Evolutionary conservation across 208 protist genomes (phyloP).

Genomic region (Crithidia sp.): DNA sequence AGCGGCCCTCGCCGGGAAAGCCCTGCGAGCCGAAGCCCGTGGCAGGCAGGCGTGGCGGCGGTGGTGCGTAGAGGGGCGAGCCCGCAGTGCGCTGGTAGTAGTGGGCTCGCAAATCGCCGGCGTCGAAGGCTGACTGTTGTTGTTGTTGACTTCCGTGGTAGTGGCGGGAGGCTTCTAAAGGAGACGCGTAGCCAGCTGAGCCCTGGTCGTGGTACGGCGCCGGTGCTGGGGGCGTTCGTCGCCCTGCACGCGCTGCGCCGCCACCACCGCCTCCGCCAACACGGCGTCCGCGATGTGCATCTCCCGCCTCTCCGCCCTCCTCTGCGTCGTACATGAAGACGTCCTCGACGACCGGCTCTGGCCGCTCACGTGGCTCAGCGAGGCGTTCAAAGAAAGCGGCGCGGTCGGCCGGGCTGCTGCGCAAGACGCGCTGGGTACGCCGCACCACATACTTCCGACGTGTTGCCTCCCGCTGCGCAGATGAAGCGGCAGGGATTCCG

Average conservation of each 20-base stretch:
- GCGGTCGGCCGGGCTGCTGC: conserved; percentile 31
- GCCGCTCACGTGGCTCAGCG: conserved; percentile 42
- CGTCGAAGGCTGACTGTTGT: background rate
- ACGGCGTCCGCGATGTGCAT: too few species aligned
- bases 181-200: background rate
- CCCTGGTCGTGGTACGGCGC: background rate
- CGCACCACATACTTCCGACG: conserved; percentile 17
- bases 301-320: background rate
- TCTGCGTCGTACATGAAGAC: conserved; percentile 19
- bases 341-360: conserved; percentile 27
- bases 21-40: background rate
- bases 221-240: background rate
- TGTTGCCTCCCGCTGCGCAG: background rate
- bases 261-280: background rate
- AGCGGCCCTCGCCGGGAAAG: background rate
- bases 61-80: conserved; percentile 1
- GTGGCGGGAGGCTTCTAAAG: background rate
- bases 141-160: background rate
- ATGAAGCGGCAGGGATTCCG: too few species aligned
- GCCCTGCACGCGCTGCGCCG: background rate
- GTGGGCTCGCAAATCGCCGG: conserved; percentile 8
- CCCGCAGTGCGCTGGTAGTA: background rate
- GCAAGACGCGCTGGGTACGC: conserved; percentile 21
- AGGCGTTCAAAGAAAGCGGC: conserved; percentile 48
- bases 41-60: too few species aligned